These are phyloP conservation scores for Yamadazyma siamensis DNA, from an alignment of 1,139 yeast genomes.

Conservation along the genomic window DNA sequence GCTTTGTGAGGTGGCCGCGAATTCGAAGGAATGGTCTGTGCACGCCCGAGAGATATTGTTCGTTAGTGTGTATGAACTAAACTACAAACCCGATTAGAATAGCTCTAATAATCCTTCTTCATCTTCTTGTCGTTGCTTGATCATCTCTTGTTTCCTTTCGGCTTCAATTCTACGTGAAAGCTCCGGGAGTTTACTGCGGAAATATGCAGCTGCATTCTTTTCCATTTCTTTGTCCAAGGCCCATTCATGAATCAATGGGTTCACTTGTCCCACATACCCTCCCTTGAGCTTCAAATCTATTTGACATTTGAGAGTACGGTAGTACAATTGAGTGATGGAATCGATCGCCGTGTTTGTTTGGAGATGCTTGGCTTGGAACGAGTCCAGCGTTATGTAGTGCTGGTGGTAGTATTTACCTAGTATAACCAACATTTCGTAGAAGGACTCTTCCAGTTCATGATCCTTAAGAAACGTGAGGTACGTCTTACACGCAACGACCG, in stretches of 20 bases:
- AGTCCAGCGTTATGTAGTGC: conserved; percentile 18
- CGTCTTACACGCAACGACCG: conserved; percentile 21
- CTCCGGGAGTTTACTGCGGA: conserved; percentile 17
- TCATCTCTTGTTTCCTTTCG: conserved; percentile 27
- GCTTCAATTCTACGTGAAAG: conserved; percentile 24
- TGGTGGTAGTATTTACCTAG: conserved; percentile 21
- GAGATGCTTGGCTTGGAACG: conserved; percentile 24
- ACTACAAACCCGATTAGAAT: no score
- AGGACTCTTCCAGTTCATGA: conserved; percentile 15
- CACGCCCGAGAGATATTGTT: no score
- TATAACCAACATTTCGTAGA: conserved; percentile 21
- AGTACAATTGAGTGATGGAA: conserved; percentile 18
- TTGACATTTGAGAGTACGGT: conserved; percentile 22
- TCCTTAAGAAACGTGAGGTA: conserved; percentile 23
- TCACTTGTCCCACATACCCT: conserved; percentile 21
- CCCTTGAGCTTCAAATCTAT: conserved; percentile 28
- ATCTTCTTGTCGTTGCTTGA: conserved; percentile 25
- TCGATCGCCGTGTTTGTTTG: conserved; percentile 4
- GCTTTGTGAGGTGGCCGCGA: no score
- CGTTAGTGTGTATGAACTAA: no score
- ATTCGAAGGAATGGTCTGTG: no score
- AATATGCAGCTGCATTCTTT: conserved; percentile 17
- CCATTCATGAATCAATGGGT: conserved; percentile 37
- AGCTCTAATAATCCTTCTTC: conserved; percentile 34
- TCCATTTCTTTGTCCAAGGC: conserved; percentile 30